phyloP scores from a whole-genome alignment of 352 stramenopile genomes.

The Thalassiosira gravida region DNA sequence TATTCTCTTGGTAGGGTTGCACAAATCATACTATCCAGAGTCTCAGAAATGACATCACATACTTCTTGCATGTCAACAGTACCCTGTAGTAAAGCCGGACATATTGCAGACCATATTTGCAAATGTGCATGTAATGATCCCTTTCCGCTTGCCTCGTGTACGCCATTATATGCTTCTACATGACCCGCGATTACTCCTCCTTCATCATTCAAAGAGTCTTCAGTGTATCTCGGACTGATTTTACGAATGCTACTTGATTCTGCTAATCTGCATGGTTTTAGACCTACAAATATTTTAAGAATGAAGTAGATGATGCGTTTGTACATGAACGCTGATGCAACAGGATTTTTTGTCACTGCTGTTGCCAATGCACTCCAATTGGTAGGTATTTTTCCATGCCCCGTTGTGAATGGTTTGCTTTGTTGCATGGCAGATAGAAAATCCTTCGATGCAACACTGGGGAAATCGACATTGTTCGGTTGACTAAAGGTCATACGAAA shows the following conservation, averaged over 20 bases:
- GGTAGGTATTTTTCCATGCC: conserved; percentile 28
- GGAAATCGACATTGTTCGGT: conserved; percentile 35
- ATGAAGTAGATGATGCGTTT: conserved; percentile 35
- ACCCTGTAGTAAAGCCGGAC: conserved; percentile 20
- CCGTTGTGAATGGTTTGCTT: conserved; percentile 6
- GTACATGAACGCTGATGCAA: conserved; percentile 32
- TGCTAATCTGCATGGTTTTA: conserved; percentile 21
- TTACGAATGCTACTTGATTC: conserved; percentile 13
- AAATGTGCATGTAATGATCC: conserved; percentile 24
- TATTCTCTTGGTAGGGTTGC: conserved; percentile 18
- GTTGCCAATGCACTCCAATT: conserved; percentile 33
- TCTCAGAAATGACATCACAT: conserved; percentile 23
- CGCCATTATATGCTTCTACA: conserved; percentile 10
- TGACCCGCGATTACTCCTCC: conserved; percentile 21
- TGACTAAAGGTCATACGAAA: conserved; percentile 37
- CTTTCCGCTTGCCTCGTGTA: conserved; percentile 10
- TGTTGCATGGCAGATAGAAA: conserved; percentile 20
- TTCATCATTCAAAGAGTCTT: conserved; percentile 7
- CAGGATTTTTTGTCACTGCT: conserved; percentile 22
- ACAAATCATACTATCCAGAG: conserved; percentile 33
- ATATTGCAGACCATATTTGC: conserved; percentile 9
- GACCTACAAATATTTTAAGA: conserved; percentile 31
- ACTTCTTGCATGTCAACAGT: conserved; percentile 13
- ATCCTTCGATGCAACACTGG: conserved; percentile 3
- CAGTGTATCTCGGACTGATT: conserved; percentile 16